These are phyloP conservation scores for Diaporthe humulicola DNA, from an alignment of 2,329 filamentous ascomycete species.

Conservation along the genomic window DNA sequence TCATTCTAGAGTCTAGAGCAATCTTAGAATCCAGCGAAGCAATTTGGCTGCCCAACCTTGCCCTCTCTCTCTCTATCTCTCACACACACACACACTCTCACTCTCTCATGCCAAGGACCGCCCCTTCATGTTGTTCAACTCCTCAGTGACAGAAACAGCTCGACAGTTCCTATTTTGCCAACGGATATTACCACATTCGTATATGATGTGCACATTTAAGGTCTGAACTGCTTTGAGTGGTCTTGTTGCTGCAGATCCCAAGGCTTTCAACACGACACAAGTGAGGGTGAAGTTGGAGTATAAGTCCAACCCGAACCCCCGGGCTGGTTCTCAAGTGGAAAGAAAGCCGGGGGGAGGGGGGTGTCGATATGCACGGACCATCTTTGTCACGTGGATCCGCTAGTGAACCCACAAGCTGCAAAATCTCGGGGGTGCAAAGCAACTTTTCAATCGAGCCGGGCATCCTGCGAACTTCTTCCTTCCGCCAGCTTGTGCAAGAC, in stretches of 20 bases:
- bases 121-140: too few relatives aligned
- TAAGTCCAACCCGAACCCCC: neutral
- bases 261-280: neutral
- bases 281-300: neutral
- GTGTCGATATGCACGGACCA: neutral
- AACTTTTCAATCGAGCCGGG: constrained; percentile 23
- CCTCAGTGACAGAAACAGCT: neutral
- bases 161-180: neutral
- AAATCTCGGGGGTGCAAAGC: constrained; percentile 30
- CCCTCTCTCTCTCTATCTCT: neutral
- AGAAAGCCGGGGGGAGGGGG: too few relatives aligned
- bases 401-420: constrained; percentile 37
- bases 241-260: neutral
- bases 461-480: constrained; percentile 27
- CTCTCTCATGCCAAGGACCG: neutral
- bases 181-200: too few relatives aligned
- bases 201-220: neutral
- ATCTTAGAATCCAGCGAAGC: constrained; percentile 37
- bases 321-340: too few relatives aligned
- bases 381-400: neutral
- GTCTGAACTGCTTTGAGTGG: neutral
- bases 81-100: too few relatives aligned
- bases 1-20: constrained; percentile 38
- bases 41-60: constrained; percentile 27
- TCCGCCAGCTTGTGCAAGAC: constrained; percentile 35